A percentile compares a stretch with the other conserved stretches of the same genome.
phyloP scores from a whole-genome alignment of 176 grass and related monocot genomes.

The Bromus sterilis region DNA sequence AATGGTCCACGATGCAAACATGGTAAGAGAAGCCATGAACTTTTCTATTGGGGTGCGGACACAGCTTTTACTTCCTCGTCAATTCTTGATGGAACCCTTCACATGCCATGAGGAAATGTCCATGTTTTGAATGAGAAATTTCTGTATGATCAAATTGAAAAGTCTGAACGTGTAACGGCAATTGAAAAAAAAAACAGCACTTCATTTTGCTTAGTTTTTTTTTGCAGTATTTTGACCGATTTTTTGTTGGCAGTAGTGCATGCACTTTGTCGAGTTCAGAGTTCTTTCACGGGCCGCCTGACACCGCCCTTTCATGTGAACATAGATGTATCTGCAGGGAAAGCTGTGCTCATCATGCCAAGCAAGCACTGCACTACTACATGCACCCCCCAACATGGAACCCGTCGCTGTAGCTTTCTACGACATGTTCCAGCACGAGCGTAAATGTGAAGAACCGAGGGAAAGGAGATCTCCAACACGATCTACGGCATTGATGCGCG shows the following conservation, averaged over 20 bases:
- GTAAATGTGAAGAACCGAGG: slow-evolving; percentile 4
- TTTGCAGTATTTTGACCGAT: too few relatives aligned
- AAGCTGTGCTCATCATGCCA: background rate
- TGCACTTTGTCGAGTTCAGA: background rate
- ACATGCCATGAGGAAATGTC: too few relatives aligned
- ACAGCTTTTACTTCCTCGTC: too few relatives aligned
- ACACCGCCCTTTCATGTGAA: background rate
- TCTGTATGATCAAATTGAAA: too few relatives aligned
- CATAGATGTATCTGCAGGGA: background rate
- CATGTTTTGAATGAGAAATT: too few relatives aligned
- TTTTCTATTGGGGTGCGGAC: too few relatives aligned
- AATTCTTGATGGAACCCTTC: too few relatives aligned
- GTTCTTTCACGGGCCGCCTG: background rate
- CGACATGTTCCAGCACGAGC: background rate
- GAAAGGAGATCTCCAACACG: slow-evolving; percentile 3
- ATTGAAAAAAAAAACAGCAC: too few relatives aligned
- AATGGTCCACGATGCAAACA: too few relatives aligned
- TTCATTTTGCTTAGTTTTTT: background rate
- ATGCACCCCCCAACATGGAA: background rate
- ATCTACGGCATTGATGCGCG: slow-evolving; percentile 26
- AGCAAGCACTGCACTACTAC: background rate
- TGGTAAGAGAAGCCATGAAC: too few relatives aligned
- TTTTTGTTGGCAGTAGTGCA: too few relatives aligned
- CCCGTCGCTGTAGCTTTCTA: background rate
- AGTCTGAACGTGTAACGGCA: too few relatives aligned